Evolutionary conservation across 2,329 filamentous ascomycete species (phyloP).

Genomic region (Orbilia blumenaviensis): DNA sequence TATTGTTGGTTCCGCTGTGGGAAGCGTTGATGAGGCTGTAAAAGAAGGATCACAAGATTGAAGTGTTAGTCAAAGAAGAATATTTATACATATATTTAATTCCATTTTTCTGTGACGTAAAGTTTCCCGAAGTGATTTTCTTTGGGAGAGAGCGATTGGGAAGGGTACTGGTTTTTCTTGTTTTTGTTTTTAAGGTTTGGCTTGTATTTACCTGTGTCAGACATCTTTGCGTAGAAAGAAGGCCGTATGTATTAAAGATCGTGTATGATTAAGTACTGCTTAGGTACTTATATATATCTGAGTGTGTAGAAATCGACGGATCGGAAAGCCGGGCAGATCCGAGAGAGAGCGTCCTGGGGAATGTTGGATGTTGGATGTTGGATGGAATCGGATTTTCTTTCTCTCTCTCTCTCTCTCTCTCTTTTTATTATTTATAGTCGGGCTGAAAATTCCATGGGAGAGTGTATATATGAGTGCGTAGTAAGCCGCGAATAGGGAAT

Average conservation of each 20-base stretch:
- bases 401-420: no score
- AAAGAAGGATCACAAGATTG: background rate
- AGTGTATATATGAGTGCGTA: background rate
- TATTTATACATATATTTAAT: no score
- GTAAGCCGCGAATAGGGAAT: slow-evolving; percentile 19
- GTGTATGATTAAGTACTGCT: background rate
- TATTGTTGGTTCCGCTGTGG: background rate
- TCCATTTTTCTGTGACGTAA: no score
- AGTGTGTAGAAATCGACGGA: background rate
- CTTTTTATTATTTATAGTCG: background rate
- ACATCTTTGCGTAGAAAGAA: slow-evolving; percentile 4
- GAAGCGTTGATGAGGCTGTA: background rate
- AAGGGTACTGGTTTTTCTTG: slow-evolving; percentile 12
- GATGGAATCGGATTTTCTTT: no score
- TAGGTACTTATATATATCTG: no score
- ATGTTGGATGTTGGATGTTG: no score
- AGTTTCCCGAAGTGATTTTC: no score
- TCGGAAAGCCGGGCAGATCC: slow-evolving; percentile 8
- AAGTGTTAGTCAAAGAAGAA: background rate
- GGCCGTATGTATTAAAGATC: background rate
- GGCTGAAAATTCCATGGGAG: background rate
- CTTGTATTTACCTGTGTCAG: slow-evolving; percentile 35
- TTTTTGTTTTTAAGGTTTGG: no score
- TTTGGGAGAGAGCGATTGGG: background rate
- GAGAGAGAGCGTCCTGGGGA: background rate